Evolutionary conservation across 768 basidiomycete species (phyloP).

Genomic region (Podaxis carcinomalis): DNA sequence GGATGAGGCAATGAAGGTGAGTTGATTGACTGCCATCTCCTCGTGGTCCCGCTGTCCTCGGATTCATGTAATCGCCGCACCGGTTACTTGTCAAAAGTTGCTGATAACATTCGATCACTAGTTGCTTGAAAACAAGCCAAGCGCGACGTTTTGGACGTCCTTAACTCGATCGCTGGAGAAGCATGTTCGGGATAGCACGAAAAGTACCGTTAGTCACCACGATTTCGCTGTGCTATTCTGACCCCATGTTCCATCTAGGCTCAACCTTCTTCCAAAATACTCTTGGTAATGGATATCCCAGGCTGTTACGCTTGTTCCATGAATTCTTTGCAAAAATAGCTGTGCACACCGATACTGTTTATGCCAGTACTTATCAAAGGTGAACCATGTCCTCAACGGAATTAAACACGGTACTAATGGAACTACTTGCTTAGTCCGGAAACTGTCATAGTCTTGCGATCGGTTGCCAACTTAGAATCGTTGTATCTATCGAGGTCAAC

Average conservation of each 20-base stretch:
- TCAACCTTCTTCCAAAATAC: conserved; percentile 92
- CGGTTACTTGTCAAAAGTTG: neutral
- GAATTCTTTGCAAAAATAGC: conserved; percentile 96
- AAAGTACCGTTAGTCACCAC: conserved; percentile 42
- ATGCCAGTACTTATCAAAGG: conserved; percentile 84
- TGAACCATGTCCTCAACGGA: conserved; percentile 21
- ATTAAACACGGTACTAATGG: neutral
- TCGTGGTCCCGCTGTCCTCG: neutral
- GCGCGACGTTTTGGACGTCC: conserved; percentile 86
- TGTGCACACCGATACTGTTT: conserved; percentile 92
- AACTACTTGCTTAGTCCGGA: conserved; percentile 61
- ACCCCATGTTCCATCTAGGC: conserved; percentile 36
- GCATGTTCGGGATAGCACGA: conserved; percentile 73
- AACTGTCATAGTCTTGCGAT: conserved; percentile 81
- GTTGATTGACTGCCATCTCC: neutral
- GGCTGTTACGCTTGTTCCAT: conserved; percentile 86
- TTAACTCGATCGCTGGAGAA: conserved; percentile 79
- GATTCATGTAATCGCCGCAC: neutral
- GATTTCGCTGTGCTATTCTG: neutral
- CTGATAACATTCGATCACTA: conserved; percentile 23
- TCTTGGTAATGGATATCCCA: conserved; percentile 81
- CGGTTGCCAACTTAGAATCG: conserved; percentile 78
- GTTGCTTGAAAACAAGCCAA: conserved; percentile 89
- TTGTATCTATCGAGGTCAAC: conserved; percentile 86
- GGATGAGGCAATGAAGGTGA: conserved; percentile 90